These are phyloP conservation scores for Fragaria ananassa DNA, from an alignment of 306 rosid genomes.

Conservation along the genomic window DNA sequence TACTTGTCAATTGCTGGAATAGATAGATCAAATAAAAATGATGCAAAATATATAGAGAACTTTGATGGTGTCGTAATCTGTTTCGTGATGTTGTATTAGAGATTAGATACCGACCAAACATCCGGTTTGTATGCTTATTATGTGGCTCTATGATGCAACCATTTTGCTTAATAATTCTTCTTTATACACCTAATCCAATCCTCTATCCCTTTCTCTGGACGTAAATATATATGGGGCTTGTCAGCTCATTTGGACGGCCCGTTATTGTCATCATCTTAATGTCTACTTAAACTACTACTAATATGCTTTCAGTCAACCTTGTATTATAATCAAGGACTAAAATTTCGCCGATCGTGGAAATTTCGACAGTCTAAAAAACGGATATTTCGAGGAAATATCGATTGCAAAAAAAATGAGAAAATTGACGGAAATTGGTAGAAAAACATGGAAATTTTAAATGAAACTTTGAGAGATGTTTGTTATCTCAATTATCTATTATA, in stretches of 20 bases:
- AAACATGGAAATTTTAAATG: too few relatives aligned
- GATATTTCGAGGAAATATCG: too few relatives aligned
- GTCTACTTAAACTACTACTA: not conserved
- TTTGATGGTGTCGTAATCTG: conserved; percentile 3
- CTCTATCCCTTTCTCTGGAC: conserved; percentile 12
- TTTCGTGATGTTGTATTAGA: conserved; percentile 5
- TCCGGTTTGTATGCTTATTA: conserved; percentile 34
- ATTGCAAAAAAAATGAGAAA: too few relatives aligned
- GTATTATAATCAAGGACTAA: too few relatives aligned
- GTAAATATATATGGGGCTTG: conserved; percentile 21
- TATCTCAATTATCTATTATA: too few relatives aligned
- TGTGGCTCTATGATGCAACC: conserved; percentile 28
- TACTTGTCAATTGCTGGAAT: not conserved
- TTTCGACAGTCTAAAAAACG: too few relatives aligned
- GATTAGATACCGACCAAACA: conserved; percentile 57
- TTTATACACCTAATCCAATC: conserved; percentile 38
- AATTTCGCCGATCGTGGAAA: too few relatives aligned
- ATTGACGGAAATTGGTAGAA: too few relatives aligned
- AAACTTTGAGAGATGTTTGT: too few relatives aligned
- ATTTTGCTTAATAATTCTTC: not conserved
- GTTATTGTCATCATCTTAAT: conserved; percentile 26
- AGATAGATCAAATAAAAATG: not conserved
- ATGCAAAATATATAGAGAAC: not conserved
- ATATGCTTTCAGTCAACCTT: conserved; percentile 24
- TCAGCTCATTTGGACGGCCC: conserved; percentile 22